These are phyloP conservation scores for Capsicum pubescens DNA, from an alignment of 257 asterid species.

Conservation along the genomic window DNA sequence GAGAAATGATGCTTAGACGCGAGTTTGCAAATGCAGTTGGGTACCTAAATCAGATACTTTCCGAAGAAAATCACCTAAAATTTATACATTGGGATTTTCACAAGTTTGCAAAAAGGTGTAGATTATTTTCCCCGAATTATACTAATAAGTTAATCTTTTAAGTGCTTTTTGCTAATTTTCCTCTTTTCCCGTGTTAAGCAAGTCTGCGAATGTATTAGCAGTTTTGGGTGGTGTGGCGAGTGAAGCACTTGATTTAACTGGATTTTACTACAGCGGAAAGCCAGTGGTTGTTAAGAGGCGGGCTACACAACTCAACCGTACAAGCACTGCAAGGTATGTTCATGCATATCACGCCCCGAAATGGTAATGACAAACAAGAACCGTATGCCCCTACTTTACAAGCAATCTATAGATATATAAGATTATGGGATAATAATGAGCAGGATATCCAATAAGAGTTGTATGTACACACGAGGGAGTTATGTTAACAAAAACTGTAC, in stretches of 20 bases:
- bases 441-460: no score
- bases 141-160: constrained; percentile 30
- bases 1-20: constrained; percentile 99
- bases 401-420: no score
- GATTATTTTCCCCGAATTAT: constrained; percentile 27
- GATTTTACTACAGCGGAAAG: constrained; percentile 91
- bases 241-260: constrained; percentile 96
- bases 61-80: constrained; percentile 79
- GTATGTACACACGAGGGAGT: no score
- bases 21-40: constrained; percentile 97
- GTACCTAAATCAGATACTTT: constrained; percentile 87
- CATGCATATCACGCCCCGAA: background rate
- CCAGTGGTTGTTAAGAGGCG: constrained; percentile 59
- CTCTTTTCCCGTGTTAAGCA: constrained; percentile 59
- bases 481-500: no score
- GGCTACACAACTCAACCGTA: constrained; percentile 69
- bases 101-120: constrained; percentile 96
- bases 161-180: constrained; percentile 38
- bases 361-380: no score
- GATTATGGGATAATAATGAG: no score
- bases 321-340: constrained; percentile 80
- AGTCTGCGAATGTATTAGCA: constrained; percentile 98
- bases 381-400: no score
- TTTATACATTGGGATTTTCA: constrained; percentile 99
- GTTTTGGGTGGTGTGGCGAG: constrained; percentile 98